phyloP scores from a whole-genome alignment of 768 basidiomycete species.

The Paxillus ammoniavirescens region DNA sequence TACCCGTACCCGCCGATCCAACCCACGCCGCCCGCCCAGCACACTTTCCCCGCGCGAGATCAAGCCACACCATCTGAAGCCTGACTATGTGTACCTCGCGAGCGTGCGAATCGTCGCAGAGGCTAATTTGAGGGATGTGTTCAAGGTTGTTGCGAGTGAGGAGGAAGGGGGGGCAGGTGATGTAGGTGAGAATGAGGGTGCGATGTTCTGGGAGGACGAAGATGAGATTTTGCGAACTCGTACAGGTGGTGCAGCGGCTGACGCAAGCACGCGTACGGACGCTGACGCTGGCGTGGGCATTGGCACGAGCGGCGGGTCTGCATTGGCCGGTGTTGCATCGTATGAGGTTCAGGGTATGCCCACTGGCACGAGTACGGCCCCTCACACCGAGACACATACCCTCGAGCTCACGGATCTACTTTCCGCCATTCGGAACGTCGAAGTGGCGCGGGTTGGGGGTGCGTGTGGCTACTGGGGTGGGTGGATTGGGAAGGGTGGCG shows the following conservation, averaged over 20 bases:
- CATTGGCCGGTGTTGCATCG: too few relatives aligned
- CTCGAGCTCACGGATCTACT: conserved; percentile 24
- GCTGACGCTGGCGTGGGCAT: too few relatives aligned
- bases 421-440: conserved; percentile 29
- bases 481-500: conserved; percentile 12
- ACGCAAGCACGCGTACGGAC: too few relatives aligned
- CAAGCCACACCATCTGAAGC: conserved; percentile 32
- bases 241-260: background rate
- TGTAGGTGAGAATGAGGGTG: conserved; percentile 3
- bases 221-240: conserved; percentile 12
- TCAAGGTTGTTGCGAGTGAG: conserved; percentile 7
- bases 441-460: conserved; percentile 41
- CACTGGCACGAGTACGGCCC: too few relatives aligned
- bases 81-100: conserved; percentile 53
- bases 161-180: background rate
- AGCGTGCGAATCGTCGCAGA: conserved; percentile 52
- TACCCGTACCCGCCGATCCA: conserved; percentile 16
- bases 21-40: conserved; percentile 12
- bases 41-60: conserved; percentile 18
- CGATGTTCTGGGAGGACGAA: conserved; percentile 30
- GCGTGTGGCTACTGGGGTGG: conserved; percentile 40
- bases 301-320: background rate
- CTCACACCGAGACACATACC: background rate
- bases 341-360: too few relatives aligned
- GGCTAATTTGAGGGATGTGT: conserved; percentile 45